These are phyloP conservation scores for Aciculoconidium aculeatum DNA, from an alignment of 805 yeast genomes.

Conservation along the genomic window DNA sequence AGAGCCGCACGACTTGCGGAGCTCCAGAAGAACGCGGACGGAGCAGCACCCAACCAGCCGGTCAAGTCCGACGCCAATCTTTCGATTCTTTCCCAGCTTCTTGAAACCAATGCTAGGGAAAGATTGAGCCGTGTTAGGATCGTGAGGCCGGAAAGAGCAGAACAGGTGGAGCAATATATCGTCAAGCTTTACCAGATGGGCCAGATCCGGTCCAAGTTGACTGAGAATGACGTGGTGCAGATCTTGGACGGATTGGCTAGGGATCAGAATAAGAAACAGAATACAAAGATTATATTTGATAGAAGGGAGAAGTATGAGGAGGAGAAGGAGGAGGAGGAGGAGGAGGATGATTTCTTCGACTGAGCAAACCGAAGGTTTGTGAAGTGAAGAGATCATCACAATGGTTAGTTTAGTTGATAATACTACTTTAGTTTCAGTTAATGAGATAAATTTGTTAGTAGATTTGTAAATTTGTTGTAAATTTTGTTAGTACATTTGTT, in stretches of 20 bases:
- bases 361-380: no score
- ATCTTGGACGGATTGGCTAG: conserved; percentile 77
- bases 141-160: conserved; percentile 88
- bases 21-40: conserved; percentile 55
- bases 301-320: conserved; percentile 8
- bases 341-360: conserved; percentile 11
- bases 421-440: no score
- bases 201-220: conserved; percentile 64
- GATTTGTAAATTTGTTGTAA: no score
- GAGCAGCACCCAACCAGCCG: conserved; percentile 5
- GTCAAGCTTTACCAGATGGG: conserved; percentile 71
- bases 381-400: neutral
- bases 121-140: conserved; percentile 79
- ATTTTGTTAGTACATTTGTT: no score
- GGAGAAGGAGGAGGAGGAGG: conserved; percentile 8
- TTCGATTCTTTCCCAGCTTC: conserved; percentile 54
- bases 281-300: conserved; percentile 53
- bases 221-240: conserved; percentile 76
- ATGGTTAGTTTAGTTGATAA: no score
- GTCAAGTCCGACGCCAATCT: conserved; percentile 35
- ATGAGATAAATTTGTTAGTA: no score
- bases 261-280: conserved; percentile 56
- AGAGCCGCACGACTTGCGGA: conserved; percentile 90
- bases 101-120: conserved; percentile 82
- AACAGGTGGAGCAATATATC: conserved; percentile 78